Evolutionary conservation across 192 early-diverging fungal species (phyloP), one percentile per base, ranked within the genome.

Genomic region (Lobosporangium transversale): DNA sequence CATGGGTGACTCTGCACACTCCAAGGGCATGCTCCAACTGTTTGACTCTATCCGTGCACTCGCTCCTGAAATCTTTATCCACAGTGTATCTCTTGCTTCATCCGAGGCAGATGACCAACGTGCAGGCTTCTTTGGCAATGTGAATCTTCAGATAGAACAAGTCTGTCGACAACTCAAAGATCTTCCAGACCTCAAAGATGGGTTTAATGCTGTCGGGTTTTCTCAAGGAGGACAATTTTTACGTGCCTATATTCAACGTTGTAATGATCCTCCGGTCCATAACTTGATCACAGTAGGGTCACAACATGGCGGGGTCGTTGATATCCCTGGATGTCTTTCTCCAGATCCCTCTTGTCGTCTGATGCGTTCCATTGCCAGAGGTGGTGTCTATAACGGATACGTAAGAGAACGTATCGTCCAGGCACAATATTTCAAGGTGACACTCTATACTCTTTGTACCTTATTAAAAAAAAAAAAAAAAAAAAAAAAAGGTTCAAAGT

Each of bases 131-230:
- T 95, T 97, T 82, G 97, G 94, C 18, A 88, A 89, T 47, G 75
- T 95, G n/a, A 89, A 48, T 54, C 8, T 36, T 7, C 42, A 89
- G 89, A 68, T 97, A 17, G 90, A 92, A 33, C 23, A 59, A n/a
- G 94, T 92, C 0, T 99, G 97, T 68, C 58, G 83, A 10, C 79
- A 89, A 36, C 80, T 99, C 24, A 58, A 70, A 6, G 65, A 47
- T 20, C 82, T 90, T 31, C 71, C 81, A 8, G 81, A 91, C 44
- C 85, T 99, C 2, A n/a, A 71, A 20, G 50, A 79, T 59, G 94
- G 93, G 0, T 95, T 95, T 80, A 94, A 97, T 74, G 90, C 92
- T 53, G 84, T 99, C 55, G 97, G 97, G 11, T 97, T 99, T 71
- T 97, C 95, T 11, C 93, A 93, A 61, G 82, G 82, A 1, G 82